Percentiles rank a stretch among this genome's conserved stretches.
These are phyloP conservation scores for Hemisphaericaspora nanyangensis DNA, from an alignment of 805 yeast species.

Conservation along the genomic window DNA sequence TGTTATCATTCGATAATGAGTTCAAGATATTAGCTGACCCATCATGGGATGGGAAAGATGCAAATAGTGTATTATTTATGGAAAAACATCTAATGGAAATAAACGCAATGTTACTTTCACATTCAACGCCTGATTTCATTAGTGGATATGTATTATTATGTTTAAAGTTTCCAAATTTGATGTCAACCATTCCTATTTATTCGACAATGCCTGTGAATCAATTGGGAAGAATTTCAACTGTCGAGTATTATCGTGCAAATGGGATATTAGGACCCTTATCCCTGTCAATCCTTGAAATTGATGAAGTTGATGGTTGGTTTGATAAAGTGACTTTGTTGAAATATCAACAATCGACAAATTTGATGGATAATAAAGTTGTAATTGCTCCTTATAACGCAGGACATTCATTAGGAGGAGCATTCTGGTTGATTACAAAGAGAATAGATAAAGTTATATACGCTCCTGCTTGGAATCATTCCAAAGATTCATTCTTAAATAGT, in stretches of 20 bases:
- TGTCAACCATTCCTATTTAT: conserved; percentile 67
- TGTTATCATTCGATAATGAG: conserved; percentile 53
- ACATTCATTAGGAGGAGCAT: conserved; percentile 88
- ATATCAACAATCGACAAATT: conserved; percentile 68
- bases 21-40: conserved; percentile 66
- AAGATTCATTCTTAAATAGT: conserved; percentile 70
- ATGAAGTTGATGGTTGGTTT: conserved; percentile 77
- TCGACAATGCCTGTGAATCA: conserved; percentile 89
- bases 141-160: conserved; percentile 77
- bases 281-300: conserved; percentile 54
- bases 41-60: conserved; percentile 59
- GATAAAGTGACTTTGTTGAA: conserved; percentile 68
- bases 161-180: conserved; percentile 49
- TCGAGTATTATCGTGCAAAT: conserved; percentile 71
- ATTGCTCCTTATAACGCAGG: conserved; percentile 89
- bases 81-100: conserved; percentile 39
- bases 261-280: conserved; percentile 75
- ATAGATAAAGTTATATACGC: conserved; percentile 84
- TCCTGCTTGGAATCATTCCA: conserved; percentile 92
- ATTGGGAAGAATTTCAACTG: conserved; percentile 78
- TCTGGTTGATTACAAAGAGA: conserved; percentile 74
- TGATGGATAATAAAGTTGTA: conserved; percentile 60
- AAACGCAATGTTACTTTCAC: conserved; percentile 78
- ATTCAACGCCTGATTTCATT: conserved; percentile 71
- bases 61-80: conserved; percentile 29